phyloP scores from a whole-genome alignment of 441 rosid genomes.

The Populus hybrid region DNA sequence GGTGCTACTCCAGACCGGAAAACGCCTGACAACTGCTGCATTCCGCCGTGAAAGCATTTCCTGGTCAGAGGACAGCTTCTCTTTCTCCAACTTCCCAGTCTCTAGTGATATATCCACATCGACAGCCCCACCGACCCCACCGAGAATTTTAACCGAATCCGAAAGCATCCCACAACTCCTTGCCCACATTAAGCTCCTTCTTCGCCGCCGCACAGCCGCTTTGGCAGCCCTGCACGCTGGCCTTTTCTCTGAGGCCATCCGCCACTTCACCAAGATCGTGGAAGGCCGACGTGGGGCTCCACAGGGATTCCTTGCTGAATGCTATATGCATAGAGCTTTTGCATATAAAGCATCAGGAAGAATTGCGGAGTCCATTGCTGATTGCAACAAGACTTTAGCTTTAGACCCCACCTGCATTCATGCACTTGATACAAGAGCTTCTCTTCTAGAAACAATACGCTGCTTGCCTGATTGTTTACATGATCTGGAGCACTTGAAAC shows the following conservation, averaged over 20 bases:
- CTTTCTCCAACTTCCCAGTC: slow-evolving; percentile 40
- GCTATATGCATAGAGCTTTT: slow-evolving; percentile 73
- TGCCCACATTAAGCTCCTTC: slow-evolving; percentile 72
- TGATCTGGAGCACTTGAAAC: slow-evolving; percentile 81
- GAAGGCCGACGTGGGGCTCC: slow-evolving; percentile 84
- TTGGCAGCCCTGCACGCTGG: slow-evolving; percentile 80
- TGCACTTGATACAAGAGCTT: slow-evolving; percentile 86
- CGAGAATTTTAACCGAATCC: slow-evolving; percentile 42
- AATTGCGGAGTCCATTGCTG: slow-evolving; percentile 77
- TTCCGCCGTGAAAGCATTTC: slow-evolving; percentile 86
- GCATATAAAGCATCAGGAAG: slow-evolving; percentile 66
- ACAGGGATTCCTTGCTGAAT: slow-evolving; percentile 76
- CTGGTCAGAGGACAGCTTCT: slow-evolving; percentile 84
- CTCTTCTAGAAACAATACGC: slow-evolving; percentile 60
- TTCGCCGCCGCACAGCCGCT: slow-evolving; percentile 85
- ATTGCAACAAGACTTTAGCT: slow-evolving; percentile 78
- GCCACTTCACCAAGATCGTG: slow-evolving; percentile 79
- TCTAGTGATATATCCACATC: slow-evolving; percentile 29
- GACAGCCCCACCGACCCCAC: slow-evolving; percentile 53
- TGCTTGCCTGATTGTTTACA: slow-evolving; percentile 80
- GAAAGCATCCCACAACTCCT: slow-evolving; percentile 65
- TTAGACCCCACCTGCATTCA: slow-evolving; percentile 66
- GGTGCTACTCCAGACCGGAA: slow-evolving; percentile 93
- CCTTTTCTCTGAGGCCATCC: slow-evolving; percentile 68
- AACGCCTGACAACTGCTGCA: slow-evolving; percentile 84